Evolutionary conservation across 805 yeast species (phyloP).

Genomic region (Groenewaldozyma salmanticensis): DNA sequence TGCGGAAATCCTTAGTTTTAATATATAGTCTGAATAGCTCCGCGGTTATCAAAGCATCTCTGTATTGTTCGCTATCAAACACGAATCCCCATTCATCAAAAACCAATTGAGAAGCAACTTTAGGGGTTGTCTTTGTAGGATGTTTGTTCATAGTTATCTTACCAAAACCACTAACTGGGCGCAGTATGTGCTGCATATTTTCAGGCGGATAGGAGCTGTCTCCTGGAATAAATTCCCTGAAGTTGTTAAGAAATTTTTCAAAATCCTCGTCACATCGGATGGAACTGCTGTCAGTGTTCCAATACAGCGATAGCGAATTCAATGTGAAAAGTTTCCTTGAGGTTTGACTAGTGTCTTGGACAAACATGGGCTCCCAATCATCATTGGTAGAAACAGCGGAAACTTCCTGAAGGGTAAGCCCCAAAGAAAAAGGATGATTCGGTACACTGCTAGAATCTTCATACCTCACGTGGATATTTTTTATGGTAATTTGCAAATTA

Average conservation of each 20-base stretch:
- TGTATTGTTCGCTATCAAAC: constrained; percentile 75
- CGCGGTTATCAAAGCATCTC: constrained; percentile 69
- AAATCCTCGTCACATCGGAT: constrained; percentile 35
- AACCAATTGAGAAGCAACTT: constrained; percentile 60
- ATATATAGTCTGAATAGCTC: constrained; percentile 72
- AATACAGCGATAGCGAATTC: constrained; percentile 66
- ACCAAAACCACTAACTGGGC: constrained; percentile 87
- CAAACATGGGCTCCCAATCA: constrained; percentile 76
- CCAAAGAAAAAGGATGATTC: constrained; percentile 69
- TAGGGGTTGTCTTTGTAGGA: constrained; percentile 42
- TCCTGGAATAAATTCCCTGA: constrained; percentile 24
- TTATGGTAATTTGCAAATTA: constrained; percentile 82
- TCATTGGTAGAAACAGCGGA: constrained; percentile 88
- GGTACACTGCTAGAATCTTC: constrained; percentile 68
- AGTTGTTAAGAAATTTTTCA: constrained; percentile 27
- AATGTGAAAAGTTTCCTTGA: constrained; percentile 72
- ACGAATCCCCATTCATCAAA: constrained; percentile 87
- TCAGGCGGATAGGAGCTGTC: not conserved
- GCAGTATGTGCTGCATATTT: constrained; percentile 38
- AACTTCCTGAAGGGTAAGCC: constrained; percentile 72
- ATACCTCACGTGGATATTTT: constrained; percentile 83
- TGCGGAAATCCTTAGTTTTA: constrained; percentile 66
- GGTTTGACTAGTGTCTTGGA: constrained; percentile 53
- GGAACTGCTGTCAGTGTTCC: constrained; percentile 60
- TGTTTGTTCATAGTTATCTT: constrained; percentile 66